Evolutionary conservation across 2,329 filamentous ascomycete species (phyloP).

Genomic region (Davidsoniella neocaledoniae): DNA sequence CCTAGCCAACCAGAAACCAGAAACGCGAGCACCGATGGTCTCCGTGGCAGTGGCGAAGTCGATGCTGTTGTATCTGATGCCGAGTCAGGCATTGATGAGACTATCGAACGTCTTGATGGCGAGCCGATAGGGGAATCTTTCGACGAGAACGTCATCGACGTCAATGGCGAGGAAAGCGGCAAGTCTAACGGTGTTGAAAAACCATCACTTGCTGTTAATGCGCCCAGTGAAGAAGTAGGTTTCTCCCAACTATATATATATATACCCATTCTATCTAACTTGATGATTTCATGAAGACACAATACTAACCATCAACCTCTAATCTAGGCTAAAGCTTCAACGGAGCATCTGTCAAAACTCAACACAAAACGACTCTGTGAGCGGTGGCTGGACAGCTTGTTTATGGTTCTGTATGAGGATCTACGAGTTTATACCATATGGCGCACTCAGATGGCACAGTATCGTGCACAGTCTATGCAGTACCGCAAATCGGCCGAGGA

Average conservation of each 20-base stretch:
- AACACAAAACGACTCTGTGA: slow-evolving; percentile 96
- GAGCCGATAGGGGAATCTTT: not conserved
- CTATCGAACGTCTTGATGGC: slow-evolving; percentile 9
- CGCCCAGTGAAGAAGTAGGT: slow-evolving; percentile 1
- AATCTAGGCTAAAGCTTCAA: slow-evolving; percentile 29
- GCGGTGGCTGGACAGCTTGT: slow-evolving; percentile 93
- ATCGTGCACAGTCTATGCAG: slow-evolving; percentile 77
- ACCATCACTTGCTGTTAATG: slow-evolving; percentile 6
- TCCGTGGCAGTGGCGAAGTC: slow-evolving; percentile 48
- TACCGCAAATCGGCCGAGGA: slow-evolving; percentile 96
- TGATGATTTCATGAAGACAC: not conserved
- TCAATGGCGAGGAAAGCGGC: not conserved
- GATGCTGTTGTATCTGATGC: slow-evolving; percentile 55
- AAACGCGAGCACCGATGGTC: slow-evolving; percentile 63
- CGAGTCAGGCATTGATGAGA: slow-evolving; percentile 25
- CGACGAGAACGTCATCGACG: not conserved
- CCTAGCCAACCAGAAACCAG: slow-evolving; percentile 32
- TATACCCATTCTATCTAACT: not conserved
- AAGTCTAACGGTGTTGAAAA: slow-evolving; percentile 4
- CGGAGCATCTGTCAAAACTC: slow-evolving; percentile 70
- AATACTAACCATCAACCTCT: not conserved
- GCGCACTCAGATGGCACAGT: slow-evolving; percentile 95
- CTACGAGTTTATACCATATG: slow-evolving; percentile 97
- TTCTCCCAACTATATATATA: not conserved
- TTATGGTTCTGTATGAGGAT: slow-evolving; percentile 98